Evolutionary conservation across 202 grass and related monocot genomes (phyloP).

Genomic region (Elaeis oleifera): DNA sequence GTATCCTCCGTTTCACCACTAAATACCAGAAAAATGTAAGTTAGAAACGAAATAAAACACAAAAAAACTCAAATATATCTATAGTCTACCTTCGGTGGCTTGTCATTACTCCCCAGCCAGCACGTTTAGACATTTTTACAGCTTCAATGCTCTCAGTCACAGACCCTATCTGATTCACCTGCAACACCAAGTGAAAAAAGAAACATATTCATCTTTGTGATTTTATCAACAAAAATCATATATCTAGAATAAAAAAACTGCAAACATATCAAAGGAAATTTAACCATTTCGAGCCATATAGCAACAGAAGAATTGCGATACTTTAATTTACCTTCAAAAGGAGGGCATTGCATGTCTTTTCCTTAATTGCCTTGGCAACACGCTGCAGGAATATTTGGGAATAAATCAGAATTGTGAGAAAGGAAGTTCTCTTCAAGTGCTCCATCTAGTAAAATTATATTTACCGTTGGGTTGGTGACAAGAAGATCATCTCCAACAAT

Average conservation of each 20-base stretch:
- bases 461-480: conserved; percentile 85
- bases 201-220: conserved; percentile 10
- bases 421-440: too few species aligned
- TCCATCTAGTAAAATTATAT: not conserved
- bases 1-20: conserved; percentile 90
- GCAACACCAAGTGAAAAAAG: too few species aligned
- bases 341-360: conserved; percentile 93
- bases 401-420: not conserved
- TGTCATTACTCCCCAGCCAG: conserved; percentile 82
- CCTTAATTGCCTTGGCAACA: conserved; percentile 79
- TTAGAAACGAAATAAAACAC: conserved; percentile 3
- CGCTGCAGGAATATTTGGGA: conserved; percentile 34
- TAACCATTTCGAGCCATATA: too few species aligned
- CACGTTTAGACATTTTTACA: conserved; percentile 79
- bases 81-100: conserved; percentile 60
- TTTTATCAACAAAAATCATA: not conserved
- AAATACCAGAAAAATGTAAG: conserved; percentile 11
- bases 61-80: not conserved
- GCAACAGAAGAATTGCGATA: not conserved
- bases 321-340: conserved; percentile 54
- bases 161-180: conserved; percentile 86
- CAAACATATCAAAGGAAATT: not conserved
- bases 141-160: conserved; percentile 84
- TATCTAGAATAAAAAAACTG: too few species aligned
- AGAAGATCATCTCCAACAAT: conserved; percentile 95